These are phyloP conservation scores for Dillenia suffruticosa DNA, from an alignment of 164 flowering plant species.

Conservation along the genomic window DNA sequence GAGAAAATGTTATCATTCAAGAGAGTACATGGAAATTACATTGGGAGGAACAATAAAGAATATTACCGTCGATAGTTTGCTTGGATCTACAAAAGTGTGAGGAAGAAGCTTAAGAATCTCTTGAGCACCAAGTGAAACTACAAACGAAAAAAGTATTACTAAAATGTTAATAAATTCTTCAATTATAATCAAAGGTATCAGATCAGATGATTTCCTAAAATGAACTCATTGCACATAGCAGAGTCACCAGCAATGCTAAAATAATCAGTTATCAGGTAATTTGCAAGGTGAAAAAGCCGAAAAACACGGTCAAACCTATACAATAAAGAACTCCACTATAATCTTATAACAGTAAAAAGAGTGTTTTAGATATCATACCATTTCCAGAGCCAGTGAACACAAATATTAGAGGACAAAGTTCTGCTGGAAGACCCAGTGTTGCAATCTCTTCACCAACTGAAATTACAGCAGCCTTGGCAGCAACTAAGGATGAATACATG, in stretches of 20 bases:
- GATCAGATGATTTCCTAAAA: no score
- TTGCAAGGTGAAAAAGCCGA: no score
- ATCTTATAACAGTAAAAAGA: slow-evolving; percentile 1
- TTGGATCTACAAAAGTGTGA: slow-evolving; percentile 83
- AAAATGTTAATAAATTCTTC: no score
- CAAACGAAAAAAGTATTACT: slow-evolving; percentile 9
- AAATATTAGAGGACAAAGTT: slow-evolving; percentile 87
- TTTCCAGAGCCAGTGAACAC: slow-evolving; percentile 95
- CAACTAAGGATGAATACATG: slow-evolving; percentile 93
- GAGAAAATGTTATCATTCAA: no score
- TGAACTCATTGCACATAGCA: no score
- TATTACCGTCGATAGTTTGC: slow-evolving; percentile 42
- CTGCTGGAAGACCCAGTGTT: slow-evolving; percentile 76
- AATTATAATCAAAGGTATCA: no score
- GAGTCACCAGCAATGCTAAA: no score
- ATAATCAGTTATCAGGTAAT: no score
- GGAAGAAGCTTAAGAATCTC: slow-evolving; percentile 98
- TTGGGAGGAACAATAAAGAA: no score
- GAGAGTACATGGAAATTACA: no score
- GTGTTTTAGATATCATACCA: slow-evolving; percentile 37
- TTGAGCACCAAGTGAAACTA: slow-evolving; percentile 91
- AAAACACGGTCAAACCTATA: neutral
- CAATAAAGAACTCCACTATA: neutral
- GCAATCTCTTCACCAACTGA: slow-evolving; percentile 96
- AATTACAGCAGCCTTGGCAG: slow-evolving; percentile 96